Conservation (phyloP, 805 yeast genomes). For the Saccharomycopsis sp. region DNA sequence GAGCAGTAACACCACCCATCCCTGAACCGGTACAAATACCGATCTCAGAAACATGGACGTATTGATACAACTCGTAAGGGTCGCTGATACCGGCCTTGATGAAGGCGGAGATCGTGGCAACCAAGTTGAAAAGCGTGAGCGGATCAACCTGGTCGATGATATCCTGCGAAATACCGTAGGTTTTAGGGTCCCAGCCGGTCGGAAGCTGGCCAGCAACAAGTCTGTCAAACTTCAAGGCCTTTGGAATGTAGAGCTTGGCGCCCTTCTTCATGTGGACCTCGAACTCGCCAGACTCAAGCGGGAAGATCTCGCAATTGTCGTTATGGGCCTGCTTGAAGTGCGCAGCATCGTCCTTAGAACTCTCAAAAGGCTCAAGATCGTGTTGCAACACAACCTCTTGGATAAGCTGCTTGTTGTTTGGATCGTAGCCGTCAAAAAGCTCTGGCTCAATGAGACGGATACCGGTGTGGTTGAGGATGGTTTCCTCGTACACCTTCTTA, state of each 20-base stretch:
- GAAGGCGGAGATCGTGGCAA: conserved; percentile 91
- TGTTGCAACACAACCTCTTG: conserved; percentile 97
- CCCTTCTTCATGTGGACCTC: conserved; percentile 89
- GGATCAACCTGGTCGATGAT: conserved; percentile 93
- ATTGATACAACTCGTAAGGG: conserved; percentile 97
- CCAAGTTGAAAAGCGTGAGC: conserved; percentile 85
- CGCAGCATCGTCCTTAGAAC: conserved; percentile 91
- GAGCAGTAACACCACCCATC: conserved; percentile 98
- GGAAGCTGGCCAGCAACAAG: conserved; percentile 67
- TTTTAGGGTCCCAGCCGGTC: conserved; percentile 95
- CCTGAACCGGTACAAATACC: conserved; percentile 99
- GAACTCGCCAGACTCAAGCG: conserved; percentile 87
- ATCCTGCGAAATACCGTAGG: conserved; percentile 93
- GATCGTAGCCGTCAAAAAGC: conserved; percentile 88
- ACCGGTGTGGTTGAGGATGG: conserved; percentile 90
- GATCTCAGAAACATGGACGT: conserved; percentile 95
- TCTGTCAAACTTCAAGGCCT: conserved; percentile 32
- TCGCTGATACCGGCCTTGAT: conserved; percentile 93
- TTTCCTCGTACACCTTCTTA: conserved; percentile 84
- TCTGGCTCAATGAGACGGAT: conserved; percentile 96
- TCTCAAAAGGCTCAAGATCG: conserved; percentile 92
- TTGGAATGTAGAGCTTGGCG: conserved; percentile 85
- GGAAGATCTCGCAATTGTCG: conserved; percentile 86
- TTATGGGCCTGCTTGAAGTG: conserved; percentile 93
- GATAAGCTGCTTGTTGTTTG: conserved; percentile 83